Evolutionary conservation across 2,329 filamentous ascomycete species (phyloP).

Genomic region (Cladosporium colombiae): DNA sequence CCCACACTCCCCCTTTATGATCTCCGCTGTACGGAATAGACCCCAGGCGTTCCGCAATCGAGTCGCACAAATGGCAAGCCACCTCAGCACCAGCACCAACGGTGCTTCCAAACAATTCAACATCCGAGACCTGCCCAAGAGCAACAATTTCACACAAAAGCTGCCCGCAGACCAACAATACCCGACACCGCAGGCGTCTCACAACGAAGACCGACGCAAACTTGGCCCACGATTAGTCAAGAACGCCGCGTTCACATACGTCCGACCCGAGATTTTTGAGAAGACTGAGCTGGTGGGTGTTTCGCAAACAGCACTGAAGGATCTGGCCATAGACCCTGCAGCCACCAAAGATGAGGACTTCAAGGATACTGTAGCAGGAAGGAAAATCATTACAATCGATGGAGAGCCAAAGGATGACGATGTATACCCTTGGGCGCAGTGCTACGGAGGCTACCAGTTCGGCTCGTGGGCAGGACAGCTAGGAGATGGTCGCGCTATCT

Average conservation of each 20-base stretch:
- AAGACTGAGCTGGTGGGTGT: slow-evolving; percentile 79
- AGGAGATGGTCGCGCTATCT: slow-evolving; percentile 91
- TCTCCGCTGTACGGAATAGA: slow-evolving; percentile 18
- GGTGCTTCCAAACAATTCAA: slow-evolving; percentile 35
- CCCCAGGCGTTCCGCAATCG: slow-evolving; percentile 28
- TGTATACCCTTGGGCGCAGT: slow-evolving; percentile 97
- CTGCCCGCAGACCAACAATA: slow-evolving; percentile 77
- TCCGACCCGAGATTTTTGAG: slow-evolving; percentile 73
- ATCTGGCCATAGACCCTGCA: slow-evolving; percentile 71
- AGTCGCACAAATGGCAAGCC: slow-evolving; percentile 48
- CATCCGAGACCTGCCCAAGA: slow-evolving; percentile 61
- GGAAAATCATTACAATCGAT: slow-evolving; percentile 77
- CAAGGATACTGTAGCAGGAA: slow-evolving; percentile 74
- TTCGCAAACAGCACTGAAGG: slow-evolving; percentile 73
- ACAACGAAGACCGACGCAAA: slow-evolving; percentile 73
- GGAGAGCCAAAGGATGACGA: slow-evolving; percentile 60
- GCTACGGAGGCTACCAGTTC: slow-evolving; percentile 75
- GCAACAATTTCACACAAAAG: slow-evolving; percentile 63
- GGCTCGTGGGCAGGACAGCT: slow-evolving; percentile 95
- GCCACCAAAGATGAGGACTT: slow-evolving; percentile 75
- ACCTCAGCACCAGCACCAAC: slow-evolving; percentile 38
- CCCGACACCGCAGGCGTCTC: slow-evolving; percentile 77
- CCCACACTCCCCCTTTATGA: slow-evolving; percentile 3
- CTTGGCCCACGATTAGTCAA: slow-evolving; percentile 82
- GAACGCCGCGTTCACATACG: slow-evolving; percentile 84